Percentiles rank a stretch among this genome's conserved stretches.
Evolutionary conservation across 2,329 filamentous ascomycete species (phyloP).

Genomic region (Xylariomycetidae sp.): DNA sequence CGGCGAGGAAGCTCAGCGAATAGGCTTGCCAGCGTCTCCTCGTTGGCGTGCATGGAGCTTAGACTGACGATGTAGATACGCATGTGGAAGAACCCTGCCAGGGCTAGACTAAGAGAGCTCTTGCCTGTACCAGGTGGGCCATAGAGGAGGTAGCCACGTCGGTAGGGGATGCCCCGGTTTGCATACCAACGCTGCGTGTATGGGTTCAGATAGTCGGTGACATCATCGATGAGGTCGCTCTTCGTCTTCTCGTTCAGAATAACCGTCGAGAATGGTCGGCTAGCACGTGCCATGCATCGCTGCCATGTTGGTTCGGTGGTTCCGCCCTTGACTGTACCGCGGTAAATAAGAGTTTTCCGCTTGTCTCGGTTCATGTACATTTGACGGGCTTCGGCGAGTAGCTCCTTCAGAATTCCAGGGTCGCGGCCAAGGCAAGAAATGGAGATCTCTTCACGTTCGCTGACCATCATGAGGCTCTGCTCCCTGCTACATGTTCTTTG

Average conservation of each 20-base stretch:
- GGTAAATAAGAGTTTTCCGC: constrained; percentile 62
- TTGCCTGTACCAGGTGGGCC: constrained; percentile 80
- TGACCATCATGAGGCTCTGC: constrained; percentile 36
- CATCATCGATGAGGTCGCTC: constrained; percentile 54
- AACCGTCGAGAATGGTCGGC: constrained; percentile 60
- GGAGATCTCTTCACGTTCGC: constrained; percentile 53
- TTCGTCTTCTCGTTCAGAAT: constrained; percentile 60
- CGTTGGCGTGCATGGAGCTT: constrained; percentile 56
- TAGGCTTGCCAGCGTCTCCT: constrained; percentile 59
- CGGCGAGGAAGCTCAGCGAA: constrained; percentile 64
- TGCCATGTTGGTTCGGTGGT: constrained; percentile 49
- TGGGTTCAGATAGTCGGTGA: constrained; percentile 59
- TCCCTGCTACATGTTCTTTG: constrained; percentile 46
- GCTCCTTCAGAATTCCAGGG: constrained; percentile 56
- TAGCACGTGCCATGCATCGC: constrained; percentile 56
- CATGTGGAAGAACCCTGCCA: constrained; percentile 66
- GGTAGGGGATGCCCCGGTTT: constrained; percentile 78
- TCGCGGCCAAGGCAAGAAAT: constrained; percentile 59
- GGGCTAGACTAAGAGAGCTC: constrained; percentile 64
- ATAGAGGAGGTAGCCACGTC: constrained; percentile 76
- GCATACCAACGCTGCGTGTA: constrained; percentile 72
- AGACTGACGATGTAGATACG: constrained; percentile 69
- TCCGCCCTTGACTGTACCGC: constrained; percentile 42
- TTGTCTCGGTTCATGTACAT: constrained; percentile 54
- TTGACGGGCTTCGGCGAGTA: constrained; percentile 54